phyloP scores from a whole-genome alignment of 345 rosid species.

The Eucalyptus cloeziana region DNA sequence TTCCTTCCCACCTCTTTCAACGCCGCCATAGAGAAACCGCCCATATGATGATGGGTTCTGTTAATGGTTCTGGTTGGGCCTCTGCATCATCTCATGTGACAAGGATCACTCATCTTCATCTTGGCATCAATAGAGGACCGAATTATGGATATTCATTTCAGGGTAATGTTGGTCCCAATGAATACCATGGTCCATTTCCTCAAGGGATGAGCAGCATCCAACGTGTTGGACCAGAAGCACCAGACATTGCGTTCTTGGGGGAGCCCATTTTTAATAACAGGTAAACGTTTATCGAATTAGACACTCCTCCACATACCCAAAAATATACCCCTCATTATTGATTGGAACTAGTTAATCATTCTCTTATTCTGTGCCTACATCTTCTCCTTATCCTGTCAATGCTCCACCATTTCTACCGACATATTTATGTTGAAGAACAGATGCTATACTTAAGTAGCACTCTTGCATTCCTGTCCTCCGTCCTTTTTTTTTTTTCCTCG shows the following conservation, averaged over 20 bases:
- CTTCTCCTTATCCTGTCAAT: background rate
- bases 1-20: background rate
- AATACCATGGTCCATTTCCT: background rate
- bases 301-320: background rate
- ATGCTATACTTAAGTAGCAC: background rate
- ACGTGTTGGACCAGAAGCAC: background rate
- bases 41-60: background rate
- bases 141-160: background rate
- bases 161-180: background rate
- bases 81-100: background rate
- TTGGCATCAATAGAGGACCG: background rate
- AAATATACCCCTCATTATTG: background rate
- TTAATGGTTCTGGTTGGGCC: background rate
- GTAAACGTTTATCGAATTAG: background rate
- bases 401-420: background rate
- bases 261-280: background rate
- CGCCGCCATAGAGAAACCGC: background rate
- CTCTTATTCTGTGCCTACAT: background rate
- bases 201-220: background rate
- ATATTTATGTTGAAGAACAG: background rate
- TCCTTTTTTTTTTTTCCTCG: background rate
- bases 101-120: background rate
- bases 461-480: background rate
- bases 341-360: background rate
- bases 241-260: background rate